These are phyloP conservation scores for Cladosporium sp. DNA, from an alignment of 2,329 filamentous ascomycete genomes.

Conservation along the genomic window DNA sequence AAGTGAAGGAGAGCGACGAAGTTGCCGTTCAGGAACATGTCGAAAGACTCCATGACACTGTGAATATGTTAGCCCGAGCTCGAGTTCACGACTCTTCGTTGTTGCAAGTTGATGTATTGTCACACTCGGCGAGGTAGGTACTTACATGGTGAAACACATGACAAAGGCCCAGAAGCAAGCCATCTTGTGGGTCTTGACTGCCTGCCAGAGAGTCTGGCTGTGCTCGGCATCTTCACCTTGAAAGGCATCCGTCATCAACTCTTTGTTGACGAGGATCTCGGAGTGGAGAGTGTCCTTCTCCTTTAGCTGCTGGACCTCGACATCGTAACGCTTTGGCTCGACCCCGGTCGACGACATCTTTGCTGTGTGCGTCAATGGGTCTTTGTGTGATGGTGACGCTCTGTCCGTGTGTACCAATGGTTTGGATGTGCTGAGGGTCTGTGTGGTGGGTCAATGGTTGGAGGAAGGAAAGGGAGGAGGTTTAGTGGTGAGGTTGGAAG, in stretches of 20 bases:
- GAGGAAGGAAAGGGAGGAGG: neutral
- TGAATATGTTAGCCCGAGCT: neutral
- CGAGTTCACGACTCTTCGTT: conserved; percentile 19
- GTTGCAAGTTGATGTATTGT: conserved; percentile 9
- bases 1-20: conserved; percentile 55
- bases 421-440: neutral
- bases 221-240: conserved; percentile 57
- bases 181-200: conserved; percentile 50
- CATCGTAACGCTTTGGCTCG: conserved; percentile 35
- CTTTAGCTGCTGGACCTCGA: conserved; percentile 44
- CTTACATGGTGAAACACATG: conserved; percentile 50
- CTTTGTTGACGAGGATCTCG: conserved; percentile 40
- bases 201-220: conserved; percentile 47
- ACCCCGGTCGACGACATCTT: conserved; percentile 15
- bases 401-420: neutral
- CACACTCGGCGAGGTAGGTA: conserved; percentile 34
- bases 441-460: neutral
- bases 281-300: conserved; percentile 40
- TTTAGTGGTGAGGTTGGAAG: neutral
- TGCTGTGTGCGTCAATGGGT: neutral
- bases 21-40: conserved; percentile 58
- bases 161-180: conserved; percentile 54
- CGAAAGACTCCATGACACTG: conserved; percentile 61
- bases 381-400: neutral
- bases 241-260: conserved; percentile 50